A percentile compares a stretch with the other conserved stretches of the same genome.
phyloP scores from a whole-genome alignment of 2,329 filamentous ascomycete genomes.

The Diplodia sapinea region DNA sequence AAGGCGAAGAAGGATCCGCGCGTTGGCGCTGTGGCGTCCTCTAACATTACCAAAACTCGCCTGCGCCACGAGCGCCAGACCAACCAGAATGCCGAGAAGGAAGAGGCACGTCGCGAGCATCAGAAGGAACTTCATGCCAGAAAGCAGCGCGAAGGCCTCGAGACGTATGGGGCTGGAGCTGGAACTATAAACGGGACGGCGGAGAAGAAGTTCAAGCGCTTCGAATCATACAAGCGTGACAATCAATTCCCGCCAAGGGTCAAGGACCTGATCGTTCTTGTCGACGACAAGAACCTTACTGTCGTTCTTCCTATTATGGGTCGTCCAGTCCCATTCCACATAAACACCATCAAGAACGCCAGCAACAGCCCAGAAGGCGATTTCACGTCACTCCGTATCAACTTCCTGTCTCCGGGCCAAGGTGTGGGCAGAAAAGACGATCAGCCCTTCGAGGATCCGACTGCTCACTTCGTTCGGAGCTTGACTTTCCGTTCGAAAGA shows the following conservation, averaged over 20 bases:
- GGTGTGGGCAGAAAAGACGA: constrained; percentile 97
- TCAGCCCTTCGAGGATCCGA: constrained; percentile 95
- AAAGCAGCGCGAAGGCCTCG: constrained; percentile 88
- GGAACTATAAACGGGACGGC: constrained; percentile 86
- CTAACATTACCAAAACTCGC: constrained; percentile 94
- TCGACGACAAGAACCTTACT: constrained; percentile 88
- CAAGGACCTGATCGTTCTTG: constrained; percentile 84
- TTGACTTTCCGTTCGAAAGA: constrained; percentile 93
- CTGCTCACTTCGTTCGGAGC: constrained; percentile 93
- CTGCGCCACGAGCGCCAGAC: constrained; percentile 88
- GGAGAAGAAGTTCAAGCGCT: constrained; percentile 98
- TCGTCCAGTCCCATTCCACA: constrained; percentile 95
- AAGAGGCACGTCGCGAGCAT: constrained; percentile 84
- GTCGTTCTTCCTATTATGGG: constrained; percentile 97
- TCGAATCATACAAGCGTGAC: constrained; percentile 98
- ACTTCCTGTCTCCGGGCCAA: constrained; percentile 95
- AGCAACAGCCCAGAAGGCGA: constrained; percentile 97
- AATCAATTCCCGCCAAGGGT: constrained; percentile 86
- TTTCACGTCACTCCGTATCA: constrained; percentile 92
- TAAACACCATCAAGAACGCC: constrained; percentile 97
- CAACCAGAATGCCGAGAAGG: constrained; percentile 86
- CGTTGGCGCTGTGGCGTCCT: constrained; percentile 85
- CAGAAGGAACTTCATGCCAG: constrained; percentile 87
- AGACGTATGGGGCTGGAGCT: constrained; percentile 83
- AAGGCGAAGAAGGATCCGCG: constrained; percentile 85